These are phyloP conservation scores for Discostella pseudostelligera DNA, from an alignment of 108 stramenopile species.

Conservation along the genomic window DNA sequence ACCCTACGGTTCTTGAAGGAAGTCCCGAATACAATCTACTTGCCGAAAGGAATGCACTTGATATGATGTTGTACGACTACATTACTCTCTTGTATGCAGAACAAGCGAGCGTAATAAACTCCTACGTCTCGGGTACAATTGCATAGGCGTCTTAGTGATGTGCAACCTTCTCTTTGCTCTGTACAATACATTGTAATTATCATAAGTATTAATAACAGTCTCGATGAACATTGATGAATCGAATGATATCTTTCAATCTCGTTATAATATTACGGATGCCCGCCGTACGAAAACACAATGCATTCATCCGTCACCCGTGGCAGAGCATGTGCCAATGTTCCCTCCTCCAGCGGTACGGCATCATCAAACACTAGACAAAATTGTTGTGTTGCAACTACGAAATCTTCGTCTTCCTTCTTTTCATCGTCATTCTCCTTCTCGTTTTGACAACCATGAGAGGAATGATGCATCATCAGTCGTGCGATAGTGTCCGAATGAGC, in stretches of 20 bases:
- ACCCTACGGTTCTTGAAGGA: slow-evolving; percentile 3
- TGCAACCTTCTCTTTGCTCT: background rate
- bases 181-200: background rate
- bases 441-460: background rate
- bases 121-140: slow-evolving; percentile 9
- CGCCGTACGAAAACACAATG: slow-evolving; percentile 29
- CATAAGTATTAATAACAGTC: too few species aligned
- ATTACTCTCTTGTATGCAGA: slow-evolving; percentile 16
- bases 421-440: background rate
- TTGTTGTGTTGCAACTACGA: background rate
- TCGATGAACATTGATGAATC: too few species aligned
- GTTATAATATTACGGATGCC: background rate
- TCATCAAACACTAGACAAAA: slow-evolving; percentile 51
- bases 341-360: slow-evolving; percentile 33
- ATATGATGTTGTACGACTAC: slow-evolving; percentile 14
- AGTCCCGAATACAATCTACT: slow-evolving; percentile 17
- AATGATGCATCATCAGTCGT: slow-evolving; percentile 11
- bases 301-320: slow-evolving; percentile 41
- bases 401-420: background rate
- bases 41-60: slow-evolving; percentile 18
- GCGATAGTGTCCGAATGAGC: slow-evolving; percentile 37
- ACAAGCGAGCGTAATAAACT: slow-evolving; percentile 16
- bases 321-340: slow-evolving; percentile 33
- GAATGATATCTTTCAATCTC: background rate
- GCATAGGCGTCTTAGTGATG: too few species aligned